phyloP scores from a whole-genome alignment of 768 basidiomycete genomes.

The Podaxis sp. region DNA sequence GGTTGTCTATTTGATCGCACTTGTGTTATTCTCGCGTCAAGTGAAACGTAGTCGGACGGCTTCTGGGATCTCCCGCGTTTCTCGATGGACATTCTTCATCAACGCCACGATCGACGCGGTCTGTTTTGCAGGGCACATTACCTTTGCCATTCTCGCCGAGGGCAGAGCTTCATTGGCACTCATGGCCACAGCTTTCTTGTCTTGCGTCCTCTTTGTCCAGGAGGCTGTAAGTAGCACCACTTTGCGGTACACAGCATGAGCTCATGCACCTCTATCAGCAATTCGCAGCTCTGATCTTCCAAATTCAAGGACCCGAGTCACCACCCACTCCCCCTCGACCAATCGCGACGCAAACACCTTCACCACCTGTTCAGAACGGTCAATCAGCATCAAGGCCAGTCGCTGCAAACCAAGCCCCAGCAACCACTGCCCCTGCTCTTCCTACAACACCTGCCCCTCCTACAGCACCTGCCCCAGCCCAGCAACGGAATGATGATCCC shows the following conservation, averaged over 20 bases:
- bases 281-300: constrained; percentile 78
- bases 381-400: not conserved
- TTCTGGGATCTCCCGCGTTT: constrained; percentile 74
- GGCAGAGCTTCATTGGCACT: constrained; percentile 80
- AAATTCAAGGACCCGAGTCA: constrained; percentile 81
- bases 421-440: not conserved
- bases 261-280: constrained; percentile 47
- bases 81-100: constrained; percentile 78
- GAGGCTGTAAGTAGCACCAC: constrained; percentile 64
- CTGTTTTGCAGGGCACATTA: constrained; percentile 86
- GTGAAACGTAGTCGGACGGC: constrained; percentile 75
- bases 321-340: constrained; percentile 24
- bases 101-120: constrained; percentile 82
- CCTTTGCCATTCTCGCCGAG: constrained; percentile 83
- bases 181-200: constrained; percentile 81
- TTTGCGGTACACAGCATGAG: not conserved
- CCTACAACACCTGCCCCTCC: not conserved
- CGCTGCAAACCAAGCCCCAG: not conserved
- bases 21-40: constrained; percentile 73
- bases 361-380: constrained; percentile 14
- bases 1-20: constrained; percentile 62
- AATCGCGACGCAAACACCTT: constrained; percentile 5
- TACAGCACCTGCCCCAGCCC: constrained; percentile 16
- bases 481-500: constrained; percentile 24
- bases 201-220: constrained; percentile 76